A percentile compares a stretch with the other conserved stretches of the same genome.
Evolutionary conservation across 257 asterid species (phyloP).

Genomic region (Solanum virginianum): DNA sequence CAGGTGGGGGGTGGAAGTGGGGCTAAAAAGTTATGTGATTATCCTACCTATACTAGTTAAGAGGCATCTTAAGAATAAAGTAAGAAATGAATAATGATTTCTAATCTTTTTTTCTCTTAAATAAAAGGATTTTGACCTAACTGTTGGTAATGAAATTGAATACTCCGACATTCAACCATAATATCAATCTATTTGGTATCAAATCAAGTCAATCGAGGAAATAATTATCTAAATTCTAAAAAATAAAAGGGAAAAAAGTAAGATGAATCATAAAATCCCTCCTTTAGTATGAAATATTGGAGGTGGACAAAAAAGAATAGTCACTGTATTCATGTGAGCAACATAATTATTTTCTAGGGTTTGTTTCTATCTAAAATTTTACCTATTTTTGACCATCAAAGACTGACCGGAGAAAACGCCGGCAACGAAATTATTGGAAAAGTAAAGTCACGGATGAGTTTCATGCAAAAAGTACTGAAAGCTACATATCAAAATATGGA

Average conservation of each 20-base stretch:
- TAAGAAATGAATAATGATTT: slow-evolving; percentile 17
- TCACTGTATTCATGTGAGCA: neutral
- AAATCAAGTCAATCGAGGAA: neutral
- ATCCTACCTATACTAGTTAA: neutral
- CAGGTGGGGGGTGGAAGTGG: neutral
- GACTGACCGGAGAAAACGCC: neutral
- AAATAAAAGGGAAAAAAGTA: too few species aligned
- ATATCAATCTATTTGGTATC: neutral
- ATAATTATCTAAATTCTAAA: neutral
- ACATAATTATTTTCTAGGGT: neutral
- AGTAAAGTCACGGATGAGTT: neutral
- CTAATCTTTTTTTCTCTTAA: neutral
- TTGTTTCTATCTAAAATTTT: neutral
- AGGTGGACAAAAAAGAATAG: neutral
- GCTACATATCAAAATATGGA: neutral
- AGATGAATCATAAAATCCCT: too few species aligned
- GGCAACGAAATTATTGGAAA: neutral
- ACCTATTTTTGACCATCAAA: neutral
- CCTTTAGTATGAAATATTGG: too few species aligned
- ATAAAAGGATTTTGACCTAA: neutral
- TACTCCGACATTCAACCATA: neutral
- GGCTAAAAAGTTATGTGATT: neutral
- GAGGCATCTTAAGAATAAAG: slow-evolving; percentile 30
- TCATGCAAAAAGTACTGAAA: neutral
- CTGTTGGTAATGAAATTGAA: neutral